Percentiles rank a stretch among this genome's conserved stretches.
phyloP scores from a whole-genome alignment of 1,284 basidiomycete genomes.

The Ceratobasidium sp. region DNA sequence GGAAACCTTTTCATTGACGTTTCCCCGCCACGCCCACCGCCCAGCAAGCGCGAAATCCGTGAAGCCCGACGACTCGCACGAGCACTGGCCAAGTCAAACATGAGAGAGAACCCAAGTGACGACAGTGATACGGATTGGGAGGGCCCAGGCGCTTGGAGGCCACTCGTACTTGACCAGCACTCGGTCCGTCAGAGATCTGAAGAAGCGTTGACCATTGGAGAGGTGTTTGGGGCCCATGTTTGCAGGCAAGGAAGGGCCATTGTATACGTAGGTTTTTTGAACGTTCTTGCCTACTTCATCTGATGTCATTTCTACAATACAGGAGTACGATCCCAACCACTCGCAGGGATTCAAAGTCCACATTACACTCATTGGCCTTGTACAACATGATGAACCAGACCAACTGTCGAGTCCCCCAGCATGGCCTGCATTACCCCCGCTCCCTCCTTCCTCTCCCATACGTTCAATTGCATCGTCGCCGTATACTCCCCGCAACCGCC shows the following conservation, averaged over 20 bases:
- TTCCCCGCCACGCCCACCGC: conserved; percentile 29
- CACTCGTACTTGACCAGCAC: conserved; percentile 23
- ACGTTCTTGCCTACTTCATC: background rate
- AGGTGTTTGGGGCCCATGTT: conserved; percentile 34
- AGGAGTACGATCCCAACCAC: conserved; percentile 36
- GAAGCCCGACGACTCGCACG: conserved; percentile 29
- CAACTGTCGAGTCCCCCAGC: conserved; percentile 34
- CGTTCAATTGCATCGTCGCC: conserved; percentile 32
- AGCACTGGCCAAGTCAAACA: conserved; percentile 30
- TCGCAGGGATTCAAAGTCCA: conserved; percentile 27
- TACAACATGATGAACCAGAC: conserved; percentile 34
- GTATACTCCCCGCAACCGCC: conserved; percentile 26
- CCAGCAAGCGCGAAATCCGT: conserved; percentile 27
- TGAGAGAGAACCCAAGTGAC: conserved; percentile 32
- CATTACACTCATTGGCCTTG: conserved; percentile 27
- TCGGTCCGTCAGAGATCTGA: conserved; percentile 34
- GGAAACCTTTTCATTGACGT: conserved; percentile 32
- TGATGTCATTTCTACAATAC: background rate
- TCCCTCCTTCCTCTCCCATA: conserved; percentile 31
- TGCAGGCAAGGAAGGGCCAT: conserved; percentile 25
- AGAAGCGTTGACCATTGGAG: conserved; percentile 31
- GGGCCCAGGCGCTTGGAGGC: conserved; percentile 30
- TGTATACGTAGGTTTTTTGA: conserved; percentile 21
- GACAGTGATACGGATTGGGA: conserved; percentile 36
- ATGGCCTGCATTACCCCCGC: conserved; percentile 27